Evolutionary conservation across 495 filamentous ascomycete genomes (phyloP).

Genomic region (Podospora bellae-mahoneyi): DNA sequence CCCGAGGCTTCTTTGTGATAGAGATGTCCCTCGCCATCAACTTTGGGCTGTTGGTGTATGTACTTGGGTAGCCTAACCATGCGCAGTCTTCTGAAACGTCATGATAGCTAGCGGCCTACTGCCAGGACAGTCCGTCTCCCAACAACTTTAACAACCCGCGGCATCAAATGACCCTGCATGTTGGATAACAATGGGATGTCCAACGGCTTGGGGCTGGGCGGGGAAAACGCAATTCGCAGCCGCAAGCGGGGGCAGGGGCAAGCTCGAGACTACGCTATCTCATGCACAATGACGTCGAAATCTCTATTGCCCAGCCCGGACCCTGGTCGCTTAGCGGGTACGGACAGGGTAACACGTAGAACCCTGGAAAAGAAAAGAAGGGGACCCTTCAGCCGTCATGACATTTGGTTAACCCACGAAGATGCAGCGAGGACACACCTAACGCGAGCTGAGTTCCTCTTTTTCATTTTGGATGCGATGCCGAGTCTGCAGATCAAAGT

Average conservation of each 20-base stretch:
- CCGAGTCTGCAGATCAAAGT: not conserved
- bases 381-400: not conserved
- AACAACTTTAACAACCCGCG: not conserved
- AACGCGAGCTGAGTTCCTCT: not conserved
- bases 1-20: not conserved
- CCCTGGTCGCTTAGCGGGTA: not conserved
- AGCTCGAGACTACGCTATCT: not conserved
- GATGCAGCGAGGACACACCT: not conserved
- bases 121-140: too few relatives aligned
- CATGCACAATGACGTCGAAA: slow-evolving; percentile 3
- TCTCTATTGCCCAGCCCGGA: not conserved
- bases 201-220: not conserved
- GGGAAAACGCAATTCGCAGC: not conserved
- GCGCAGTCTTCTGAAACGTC: too few relatives aligned
- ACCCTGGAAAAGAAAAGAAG: slow-evolving; percentile 2
- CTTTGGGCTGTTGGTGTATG: not conserved
- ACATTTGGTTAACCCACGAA: not conserved
- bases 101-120: too few relatives aligned
- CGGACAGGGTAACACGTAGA: not conserved
- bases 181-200: not conserved
- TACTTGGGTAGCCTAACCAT: too few relatives aligned
- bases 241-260: not conserved
- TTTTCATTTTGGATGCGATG: not conserved
- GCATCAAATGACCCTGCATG: not conserved
- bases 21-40: not conserved